Base-by-base conservation (phyloP, 352 stramenopile genomes). In the Phytopythium ostracodes region DNA sequence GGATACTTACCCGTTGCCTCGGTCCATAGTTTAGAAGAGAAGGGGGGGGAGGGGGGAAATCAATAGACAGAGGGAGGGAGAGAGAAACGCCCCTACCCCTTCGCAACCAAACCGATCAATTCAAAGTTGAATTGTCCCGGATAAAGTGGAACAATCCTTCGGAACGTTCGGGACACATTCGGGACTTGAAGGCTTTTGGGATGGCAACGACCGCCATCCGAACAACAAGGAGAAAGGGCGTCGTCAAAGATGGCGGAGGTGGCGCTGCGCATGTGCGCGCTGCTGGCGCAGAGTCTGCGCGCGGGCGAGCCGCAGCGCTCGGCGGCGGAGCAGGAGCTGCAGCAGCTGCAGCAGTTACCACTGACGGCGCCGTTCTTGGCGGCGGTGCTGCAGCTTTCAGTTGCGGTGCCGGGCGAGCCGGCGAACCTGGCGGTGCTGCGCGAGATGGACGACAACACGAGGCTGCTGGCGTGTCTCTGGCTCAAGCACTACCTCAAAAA, bases 401-500 rank as follows among this genome's bases (percentile, higher is more conserved):
- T 89, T 17, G 65, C 76, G 10, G 53, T 80, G 9, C 72, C 72
- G 2, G 69, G 61, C 62, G 56, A 60, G 22, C 68, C 64, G 18
- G 35, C 51, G 35, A 75, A 79, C 38, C 56, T 75, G n/a, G 35
- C 44, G 35, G 62, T 71, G 11, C 55, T 81, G 38, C 47, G 49
- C 0, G 47, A 62, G 0, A 35, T 81, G 31, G 80, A 90, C 57
- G 42, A 66, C 18, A 67, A 87, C 64, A 58, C 88, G 66, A 79
- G 83, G 47, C 72, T 94, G 18, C 65, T 91, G 49, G 79, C 77
- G 27, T 76, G 83, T 53, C 69, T 94, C 17, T 94, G 85, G 83
- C 75, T 94, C 53, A 94, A 94, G 67, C 77, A 94, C 33, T 76
- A 74, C 33, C 60, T 88, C 42, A 85, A 88, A 64, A 59, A 65